These are phyloP conservation scores for Curvularia spicifera DNA, from an alignment of 2,329 filamentous ascomycete genomes.

Conservation along the genomic window DNA sequence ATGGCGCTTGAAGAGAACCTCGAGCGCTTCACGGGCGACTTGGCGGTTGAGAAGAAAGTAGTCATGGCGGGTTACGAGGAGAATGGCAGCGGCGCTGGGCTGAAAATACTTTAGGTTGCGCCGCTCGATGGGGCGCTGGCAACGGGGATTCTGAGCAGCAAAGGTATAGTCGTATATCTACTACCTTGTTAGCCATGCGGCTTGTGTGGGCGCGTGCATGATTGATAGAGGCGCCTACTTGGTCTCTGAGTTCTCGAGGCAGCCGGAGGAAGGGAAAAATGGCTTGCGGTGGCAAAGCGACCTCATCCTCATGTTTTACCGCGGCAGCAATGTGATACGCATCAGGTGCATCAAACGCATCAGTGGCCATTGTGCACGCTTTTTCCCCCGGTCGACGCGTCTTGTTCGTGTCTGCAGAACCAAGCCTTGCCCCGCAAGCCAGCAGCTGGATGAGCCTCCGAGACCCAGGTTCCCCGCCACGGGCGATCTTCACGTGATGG, in stretches of 20 bases:
- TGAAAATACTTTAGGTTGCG: conserved; percentile 43
- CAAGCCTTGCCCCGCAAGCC: conserved; percentile 21
- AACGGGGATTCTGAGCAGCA: conserved; percentile 32
- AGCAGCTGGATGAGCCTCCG: background rate
- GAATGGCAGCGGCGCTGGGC: conserved; percentile 40
- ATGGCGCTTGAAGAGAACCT: conserved; percentile 44
- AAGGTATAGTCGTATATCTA: conserved; percentile 45
- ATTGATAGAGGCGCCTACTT: conserved; percentile 25
- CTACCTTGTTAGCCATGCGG: background rate
- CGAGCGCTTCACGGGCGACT: conserved; percentile 44
- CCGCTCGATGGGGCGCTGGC: conserved; percentile 43
- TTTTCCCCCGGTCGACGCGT: conserved; percentile 17
- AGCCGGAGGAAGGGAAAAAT: conserved; percentile 42
- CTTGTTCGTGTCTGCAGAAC: conserved; percentile 23
- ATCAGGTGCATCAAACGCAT: background rate
- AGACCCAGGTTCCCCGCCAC: conserved; percentile 12
- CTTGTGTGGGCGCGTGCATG: background rate
- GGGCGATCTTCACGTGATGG: conserved; percentile 21
- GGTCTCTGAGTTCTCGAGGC: conserved; percentile 48
- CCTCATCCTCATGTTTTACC: conserved; percentile 7
- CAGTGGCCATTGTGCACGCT: background rate
- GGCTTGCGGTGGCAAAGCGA: conserved; percentile 7
- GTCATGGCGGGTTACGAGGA: conserved; percentile 45
- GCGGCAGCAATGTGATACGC: background rate
- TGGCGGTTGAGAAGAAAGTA: conserved; percentile 45